These are phyloP conservation scores for Zymoseptoria brevis DNA, from an alignment of 2,329 filamentous ascomycete genomes.

Conservation along the genomic window DNA sequence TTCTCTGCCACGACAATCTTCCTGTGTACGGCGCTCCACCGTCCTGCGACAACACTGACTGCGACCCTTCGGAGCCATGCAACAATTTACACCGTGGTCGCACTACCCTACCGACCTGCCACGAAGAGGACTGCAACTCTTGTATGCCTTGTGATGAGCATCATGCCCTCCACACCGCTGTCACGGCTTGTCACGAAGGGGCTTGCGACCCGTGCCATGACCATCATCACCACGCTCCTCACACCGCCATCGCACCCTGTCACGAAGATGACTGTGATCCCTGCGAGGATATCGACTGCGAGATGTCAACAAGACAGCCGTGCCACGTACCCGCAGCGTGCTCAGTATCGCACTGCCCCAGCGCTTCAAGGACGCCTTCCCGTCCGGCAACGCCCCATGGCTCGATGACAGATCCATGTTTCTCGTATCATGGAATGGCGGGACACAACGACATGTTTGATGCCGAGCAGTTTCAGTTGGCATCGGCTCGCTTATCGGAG, in stretches of 20 bases:
- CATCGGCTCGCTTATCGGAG: background rate
- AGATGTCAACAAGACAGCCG: constrained; percentile 10
- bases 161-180: background rate
- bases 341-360: constrained; percentile 15
- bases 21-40: constrained; percentile 9
- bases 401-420: constrained; percentile 11
- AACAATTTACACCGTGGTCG: background rate
- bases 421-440: constrained; percentile 12
- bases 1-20: constrained; percentile 18
- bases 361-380: constrained; percentile 14
- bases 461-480: constrained; percentile 8
- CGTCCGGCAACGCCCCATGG: constrained; percentile 14
- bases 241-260: background rate
- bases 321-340: constrained; percentile 10
- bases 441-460: constrained; percentile 13
- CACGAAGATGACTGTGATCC: constrained; percentile 9
- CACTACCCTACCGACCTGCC: background rate
- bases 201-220: background rate
- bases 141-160: background rate
- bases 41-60: constrained; percentile 13
- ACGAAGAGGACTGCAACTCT: background rate
- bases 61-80: constrained; percentile 8
- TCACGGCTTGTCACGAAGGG: background rate
- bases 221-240: background rate
- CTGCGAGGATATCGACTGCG: constrained; percentile 18